Conservation (phyloP, 768 basidiomycete species). For the Coprinellus aureogranulatus region DNA sequence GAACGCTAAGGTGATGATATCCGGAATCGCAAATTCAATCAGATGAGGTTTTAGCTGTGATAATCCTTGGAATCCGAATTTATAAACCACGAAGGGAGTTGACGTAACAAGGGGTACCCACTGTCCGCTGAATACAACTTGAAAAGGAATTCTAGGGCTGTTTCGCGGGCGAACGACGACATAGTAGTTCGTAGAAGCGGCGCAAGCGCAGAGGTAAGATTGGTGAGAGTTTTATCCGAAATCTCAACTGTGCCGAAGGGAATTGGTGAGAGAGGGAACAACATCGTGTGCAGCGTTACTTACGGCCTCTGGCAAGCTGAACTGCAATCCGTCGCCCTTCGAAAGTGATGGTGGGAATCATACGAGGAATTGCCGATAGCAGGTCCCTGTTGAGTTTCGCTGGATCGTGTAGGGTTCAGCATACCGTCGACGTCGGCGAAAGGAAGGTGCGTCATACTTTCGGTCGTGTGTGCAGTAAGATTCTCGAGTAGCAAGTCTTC, state of each 20-base stretch:
- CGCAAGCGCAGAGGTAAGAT: background rate
- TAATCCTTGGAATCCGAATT: background rate
- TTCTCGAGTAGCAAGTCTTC: background rate
- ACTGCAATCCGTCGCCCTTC: background rate
- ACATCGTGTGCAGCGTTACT: background rate
- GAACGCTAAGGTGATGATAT: background rate
- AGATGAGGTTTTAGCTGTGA: background rate
- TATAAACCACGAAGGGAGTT: background rate
- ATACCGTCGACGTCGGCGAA: background rate
- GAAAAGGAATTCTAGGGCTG: background rate
- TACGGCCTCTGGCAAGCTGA: background rate
- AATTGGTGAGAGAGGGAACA: background rate
- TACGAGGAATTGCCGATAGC: background rate
- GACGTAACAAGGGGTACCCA: background rate
- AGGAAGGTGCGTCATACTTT: background rate
- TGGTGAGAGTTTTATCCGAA: background rate
- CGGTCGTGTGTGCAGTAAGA: background rate
- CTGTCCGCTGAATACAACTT: background rate
- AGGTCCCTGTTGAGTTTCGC: background rate
- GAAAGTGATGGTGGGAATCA: background rate
- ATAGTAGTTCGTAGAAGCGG: background rate
- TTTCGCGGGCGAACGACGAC: background rate
- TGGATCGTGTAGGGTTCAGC: background rate
- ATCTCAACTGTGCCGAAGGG: background rate
- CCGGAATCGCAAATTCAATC: background rate